phyloP scores from a whole-genome alignment of 306 rosid genomes.

The Chamaecrista fasciculata region DNA sequence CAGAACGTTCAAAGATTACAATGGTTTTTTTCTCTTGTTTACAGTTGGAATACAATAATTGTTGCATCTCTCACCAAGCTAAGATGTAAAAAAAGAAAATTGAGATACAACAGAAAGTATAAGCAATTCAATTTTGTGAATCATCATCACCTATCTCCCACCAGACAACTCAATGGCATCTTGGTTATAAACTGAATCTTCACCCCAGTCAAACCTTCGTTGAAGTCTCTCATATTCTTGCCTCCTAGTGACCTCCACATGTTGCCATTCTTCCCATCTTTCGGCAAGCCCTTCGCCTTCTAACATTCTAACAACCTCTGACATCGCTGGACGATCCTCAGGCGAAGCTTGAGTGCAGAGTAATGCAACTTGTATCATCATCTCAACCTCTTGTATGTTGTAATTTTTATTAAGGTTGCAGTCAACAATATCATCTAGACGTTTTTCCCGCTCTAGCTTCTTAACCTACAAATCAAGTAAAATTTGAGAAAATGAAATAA shows the following conservation, averaged over 20 bases:
- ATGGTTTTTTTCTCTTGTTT: neutral
- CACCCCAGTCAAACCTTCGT: constrained; percentile 98
- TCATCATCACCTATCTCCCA: constrained; percentile 65
- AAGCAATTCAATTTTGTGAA: neutral
- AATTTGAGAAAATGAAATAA: constrained; percentile 5
- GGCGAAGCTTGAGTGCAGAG: constrained; percentile 95
- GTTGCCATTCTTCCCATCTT: constrained; percentile 99
- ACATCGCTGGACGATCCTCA: constrained; percentile 93
- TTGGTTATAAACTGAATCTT: constrained; percentile 83
- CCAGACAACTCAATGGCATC: constrained; percentile 96
- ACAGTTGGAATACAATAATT: constrained; percentile 28
- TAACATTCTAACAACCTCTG: constrained; percentile 94
- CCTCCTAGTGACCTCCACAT: constrained; percentile 81
- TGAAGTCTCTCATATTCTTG: constrained; percentile 86
- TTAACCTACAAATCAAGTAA: constrained; percentile 58
- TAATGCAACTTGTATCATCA: constrained; percentile 91
- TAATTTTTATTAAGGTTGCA: constrained; percentile 59
- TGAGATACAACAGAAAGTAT: constrained; percentile 9
- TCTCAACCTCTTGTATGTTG: constrained; percentile 79
- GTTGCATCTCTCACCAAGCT: constrained; percentile 27
- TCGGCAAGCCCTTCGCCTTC: constrained; percentile 99
- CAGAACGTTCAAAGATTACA: constrained; percentile 12
- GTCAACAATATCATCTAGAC: constrained; percentile 78
- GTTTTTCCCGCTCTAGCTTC: constrained; percentile 87
- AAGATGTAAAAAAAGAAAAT: constrained; percentile 39